phyloP scores from a whole-genome alignment of 352 stramenopile species.

The Pythium chondricola region DNA sequence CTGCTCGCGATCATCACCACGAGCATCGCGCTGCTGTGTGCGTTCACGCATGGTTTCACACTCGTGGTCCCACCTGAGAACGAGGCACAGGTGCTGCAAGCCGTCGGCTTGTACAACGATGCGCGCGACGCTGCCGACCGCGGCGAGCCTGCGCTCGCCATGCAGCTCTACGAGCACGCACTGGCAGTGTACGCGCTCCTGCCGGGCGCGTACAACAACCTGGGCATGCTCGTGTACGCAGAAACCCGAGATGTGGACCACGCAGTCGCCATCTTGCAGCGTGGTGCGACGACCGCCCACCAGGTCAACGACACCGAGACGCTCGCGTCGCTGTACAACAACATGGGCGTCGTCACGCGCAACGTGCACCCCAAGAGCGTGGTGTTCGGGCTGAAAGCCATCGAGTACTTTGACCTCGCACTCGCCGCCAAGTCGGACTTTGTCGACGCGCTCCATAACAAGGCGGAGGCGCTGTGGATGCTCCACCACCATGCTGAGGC shows the following conservation, averaged over 20 bases:
- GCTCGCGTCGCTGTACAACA: constrained; percentile 55
- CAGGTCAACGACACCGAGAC: constrained; percentile 30
- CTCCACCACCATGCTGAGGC: constrained; percentile 33
- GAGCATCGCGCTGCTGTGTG: too few relatives aligned
- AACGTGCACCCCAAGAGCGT: constrained; percentile 26
- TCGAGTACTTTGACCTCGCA: constrained; percentile 55
- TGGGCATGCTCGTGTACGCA: constrained; percentile 53
- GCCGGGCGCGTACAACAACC: constrained; percentile 69
- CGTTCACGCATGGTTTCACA: constrained; percentile 2
- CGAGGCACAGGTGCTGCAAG: constrained; percentile 1
- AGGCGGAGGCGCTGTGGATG: constrained; percentile 44
- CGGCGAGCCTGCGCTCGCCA: constrained; percentile 12
- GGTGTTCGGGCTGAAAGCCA: constrained; percentile 33
- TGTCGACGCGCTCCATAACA: constrained; percentile 61
- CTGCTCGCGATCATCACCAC: too few relatives aligned
- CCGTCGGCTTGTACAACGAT: constrained; percentile 12
- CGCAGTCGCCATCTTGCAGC: constrained; percentile 32
- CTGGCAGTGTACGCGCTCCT: constrained; percentile 46
- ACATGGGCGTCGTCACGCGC: constrained; percentile 59
- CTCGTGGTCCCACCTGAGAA: constrained; percentile 10
- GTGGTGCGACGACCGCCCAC: constrained; percentile 28
- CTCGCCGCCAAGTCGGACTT: constrained; percentile 28
- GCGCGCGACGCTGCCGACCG: not conserved
- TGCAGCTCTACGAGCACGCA: constrained; percentile 35
- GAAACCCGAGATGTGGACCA: constrained; percentile 15